A percentile compares a stretch with the other conserved stretches of the same genome.
phyloP scores from a whole-genome alignment of 2,329 filamentous ascomycete species.

The Paraphaeosphaeria sporulosa region DNA sequence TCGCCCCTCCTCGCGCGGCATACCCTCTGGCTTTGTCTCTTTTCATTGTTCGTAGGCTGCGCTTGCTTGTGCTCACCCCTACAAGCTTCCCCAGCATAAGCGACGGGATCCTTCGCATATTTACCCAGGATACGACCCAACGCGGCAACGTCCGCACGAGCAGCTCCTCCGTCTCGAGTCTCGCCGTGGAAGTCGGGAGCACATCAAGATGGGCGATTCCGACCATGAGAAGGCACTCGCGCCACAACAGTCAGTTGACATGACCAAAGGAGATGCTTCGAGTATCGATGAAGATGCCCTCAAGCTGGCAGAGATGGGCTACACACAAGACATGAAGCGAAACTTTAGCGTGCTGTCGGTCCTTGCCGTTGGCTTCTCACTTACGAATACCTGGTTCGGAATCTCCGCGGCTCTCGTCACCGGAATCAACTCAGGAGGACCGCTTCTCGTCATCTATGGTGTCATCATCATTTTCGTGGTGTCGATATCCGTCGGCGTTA shows the following conservation, averaged over 20 bases:
- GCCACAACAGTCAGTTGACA: conserved; percentile 19
- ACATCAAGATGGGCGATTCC: conserved; percentile 13
- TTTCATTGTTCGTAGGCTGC: neutral
- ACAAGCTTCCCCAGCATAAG: conserved; percentile 7
- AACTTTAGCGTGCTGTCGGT: conserved; percentile 60
- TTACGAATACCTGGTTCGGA: conserved; percentile 62
- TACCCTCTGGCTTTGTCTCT: neutral
- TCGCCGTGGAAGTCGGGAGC: neutral
- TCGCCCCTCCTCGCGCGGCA: neutral
- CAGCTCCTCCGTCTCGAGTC: neutral
- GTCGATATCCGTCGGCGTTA: conserved; percentile 56
- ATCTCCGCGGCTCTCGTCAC: conserved; percentile 59
- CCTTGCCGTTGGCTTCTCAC: conserved; percentile 59
- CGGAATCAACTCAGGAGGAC: conserved; percentile 60
- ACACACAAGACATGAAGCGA: conserved; percentile 56
- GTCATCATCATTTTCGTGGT: conserved; percentile 57
- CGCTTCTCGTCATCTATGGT: conserved; percentile 59
- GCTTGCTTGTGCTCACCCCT: neutral
- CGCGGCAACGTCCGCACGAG: neutral
- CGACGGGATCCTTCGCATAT: neutral
- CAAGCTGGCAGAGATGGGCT: conserved; percentile 58
- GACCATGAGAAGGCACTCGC: conserved; percentile 25
- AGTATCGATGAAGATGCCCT: conserved; percentile 50
- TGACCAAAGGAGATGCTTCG: conserved; percentile 17
- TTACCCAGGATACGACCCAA: conserved; percentile 1